Evolutionary conservation across 2,329 filamentous ascomycete species (phyloP), one percentile per base, ranked within the genome.

Genomic region (Colletotrichum costaricense): DNA sequence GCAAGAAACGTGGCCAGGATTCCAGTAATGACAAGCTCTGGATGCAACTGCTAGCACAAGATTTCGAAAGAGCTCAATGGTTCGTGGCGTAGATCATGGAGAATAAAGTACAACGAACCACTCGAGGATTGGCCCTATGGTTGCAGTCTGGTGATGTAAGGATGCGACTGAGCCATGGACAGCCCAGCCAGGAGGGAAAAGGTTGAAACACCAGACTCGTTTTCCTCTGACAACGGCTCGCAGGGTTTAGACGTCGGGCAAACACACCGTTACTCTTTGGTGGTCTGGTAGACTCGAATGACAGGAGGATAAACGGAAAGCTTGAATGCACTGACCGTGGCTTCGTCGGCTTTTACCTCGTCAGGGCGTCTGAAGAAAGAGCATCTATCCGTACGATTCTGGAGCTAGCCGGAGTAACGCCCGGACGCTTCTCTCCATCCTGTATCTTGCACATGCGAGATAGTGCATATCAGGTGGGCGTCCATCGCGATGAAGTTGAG

Each of bases 201-300:
- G 38, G 60, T 73, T 71, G 67, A 71, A 73, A 73, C 71, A 30
- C 56, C 56, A 65, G 71, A 49, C 71, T 71, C 38, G 14, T 63
- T 56, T 71, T 73, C 67, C 67, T 71, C 71, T 33, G 30, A 73
- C 71, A 73, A 58, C 70, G 49, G 59, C 55, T 73, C 46, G 59
- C 70, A 73, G 70, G 70, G 70, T 70, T 65, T 42, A 52, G 66
- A 38, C 46, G 22, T 70, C 42, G 49, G 52, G 49, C 24, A 22
- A 35, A n/a, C 14, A 35, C 60, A 60, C 62, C 42, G 22, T 57
- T 38, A 16, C 38, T 42, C 38, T 42, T 16, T 42, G 38, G 38
- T 42, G 4, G 14, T 42, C 38, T 49, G 16, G 42, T n/a, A n/a
- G 62, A 38, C 38, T 59, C 49, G 28, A 49, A 26, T 60, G 60